A percentile compares a stretch with the other conserved stretches of the same genome.
phyloP scores from a whole-genome alignment of 2,329 filamentous ascomycete genomes.

The Emydomyces testavorans region DNA sequence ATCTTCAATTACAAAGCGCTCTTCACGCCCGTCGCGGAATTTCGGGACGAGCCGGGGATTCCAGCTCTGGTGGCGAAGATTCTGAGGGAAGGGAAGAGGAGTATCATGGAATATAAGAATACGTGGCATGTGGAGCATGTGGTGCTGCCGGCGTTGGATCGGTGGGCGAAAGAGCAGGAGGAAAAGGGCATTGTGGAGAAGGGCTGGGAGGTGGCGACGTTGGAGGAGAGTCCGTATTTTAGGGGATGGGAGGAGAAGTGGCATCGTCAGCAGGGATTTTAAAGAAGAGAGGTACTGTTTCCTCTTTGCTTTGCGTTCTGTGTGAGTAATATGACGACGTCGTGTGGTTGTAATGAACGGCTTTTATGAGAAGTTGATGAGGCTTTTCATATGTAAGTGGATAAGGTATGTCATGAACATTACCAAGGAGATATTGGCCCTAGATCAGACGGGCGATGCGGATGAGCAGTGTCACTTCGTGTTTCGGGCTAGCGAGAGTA shows the following conservation, averaged over 20 bases:
- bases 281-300: constrained; percentile 1
- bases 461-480: no score
- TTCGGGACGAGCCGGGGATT: constrained; percentile 62
- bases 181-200: constrained; percentile 47
- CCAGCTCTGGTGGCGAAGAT: constrained; percentile 58
- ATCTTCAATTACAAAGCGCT: constrained; percentile 84
- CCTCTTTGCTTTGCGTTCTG: background rate
- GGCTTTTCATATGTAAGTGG: no score
- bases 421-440: no score
- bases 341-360: no score
- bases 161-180: constrained; percentile 56
- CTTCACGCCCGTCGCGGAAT: constrained; percentile 61
- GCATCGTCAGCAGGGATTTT: constrained; percentile 53
- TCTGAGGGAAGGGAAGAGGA: constrained; percentile 58
- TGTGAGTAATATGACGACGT: background rate
- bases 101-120: constrained; percentile 67
- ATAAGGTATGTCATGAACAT: no score
- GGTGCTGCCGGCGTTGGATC: constrained; percentile 51
- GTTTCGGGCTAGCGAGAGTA: no score
- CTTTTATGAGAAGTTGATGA: no score
- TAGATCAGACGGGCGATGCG: no score
- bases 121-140: constrained; percentile 70
- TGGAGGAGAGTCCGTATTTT: constrained; percentile 67
- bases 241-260: constrained; percentile 67
- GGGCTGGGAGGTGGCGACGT: constrained; percentile 55